Conservation (phyloP, 176 grass and related monocot species). For the Carex pumila region DNA sequence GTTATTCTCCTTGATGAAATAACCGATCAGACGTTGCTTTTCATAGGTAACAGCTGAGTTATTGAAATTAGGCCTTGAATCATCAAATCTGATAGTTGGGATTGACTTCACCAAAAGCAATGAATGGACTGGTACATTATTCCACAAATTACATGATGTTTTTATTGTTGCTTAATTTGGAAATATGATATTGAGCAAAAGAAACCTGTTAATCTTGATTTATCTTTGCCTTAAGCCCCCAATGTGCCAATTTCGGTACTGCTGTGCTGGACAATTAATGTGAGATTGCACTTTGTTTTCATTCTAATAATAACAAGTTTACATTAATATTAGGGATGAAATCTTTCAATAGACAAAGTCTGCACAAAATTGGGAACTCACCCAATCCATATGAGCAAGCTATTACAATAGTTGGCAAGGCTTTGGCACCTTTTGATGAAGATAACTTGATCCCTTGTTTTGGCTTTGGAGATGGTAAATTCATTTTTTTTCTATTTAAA, state of each 20-base stretch:
- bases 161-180: not conserved
- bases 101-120: constrained; percentile 99
- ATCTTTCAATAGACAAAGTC: constrained; percentile 73
- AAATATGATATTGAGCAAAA: not conserved
- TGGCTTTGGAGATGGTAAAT: constrained; percentile 83
- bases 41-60: constrained; percentile 52
- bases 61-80: constrained; percentile 62
- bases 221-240: not conserved
- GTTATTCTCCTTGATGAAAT: not conserved
- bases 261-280: not conserved
- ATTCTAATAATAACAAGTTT: not conserved
- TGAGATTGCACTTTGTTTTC: not conserved
- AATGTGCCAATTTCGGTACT: not conserved
- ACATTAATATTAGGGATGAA: constrained; percentile 35
- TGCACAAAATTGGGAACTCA: constrained; percentile 39
- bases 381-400: constrained; percentile 89
- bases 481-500: not conserved
- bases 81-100: constrained; percentile 85
- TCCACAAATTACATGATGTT: not conserved
- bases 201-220: not conserved
- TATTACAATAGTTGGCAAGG: constrained; percentile 81
- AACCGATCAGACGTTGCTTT: not conserved
- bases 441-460: constrained; percentile 91
- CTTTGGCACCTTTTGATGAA: constrained; percentile 81
- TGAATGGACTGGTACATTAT: constrained; percentile 71